Percentiles rank a stretch among this genome's conserved stretches.
Conservation (phyloP, 1,139 yeast species). For the Saccharomyces pastorianus region DNA sequence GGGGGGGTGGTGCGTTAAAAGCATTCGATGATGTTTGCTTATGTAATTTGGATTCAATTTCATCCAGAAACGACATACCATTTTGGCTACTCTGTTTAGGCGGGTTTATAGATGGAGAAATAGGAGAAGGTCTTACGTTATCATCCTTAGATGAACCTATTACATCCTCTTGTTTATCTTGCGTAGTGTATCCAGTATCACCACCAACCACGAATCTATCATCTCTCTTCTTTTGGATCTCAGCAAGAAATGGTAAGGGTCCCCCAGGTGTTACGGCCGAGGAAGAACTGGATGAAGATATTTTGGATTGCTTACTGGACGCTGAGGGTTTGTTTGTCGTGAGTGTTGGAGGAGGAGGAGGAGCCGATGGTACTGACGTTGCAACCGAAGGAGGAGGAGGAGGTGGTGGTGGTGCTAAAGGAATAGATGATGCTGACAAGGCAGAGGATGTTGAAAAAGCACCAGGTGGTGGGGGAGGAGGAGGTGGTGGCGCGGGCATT, state of each 20-base stretch:
- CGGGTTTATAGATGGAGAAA: slow-evolving; percentile 8
- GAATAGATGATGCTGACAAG: slow-evolving; percentile 25
- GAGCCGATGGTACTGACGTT: slow-evolving; percentile 15
- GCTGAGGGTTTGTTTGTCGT: slow-evolving; percentile 18
- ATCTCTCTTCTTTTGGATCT: slow-evolving; percentile 48
- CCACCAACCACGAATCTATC: slow-evolving; percentile 44
- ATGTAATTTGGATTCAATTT: slow-evolving; percentile 26
- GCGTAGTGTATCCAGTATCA: slow-evolving; percentile 25
- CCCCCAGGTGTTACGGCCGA: slow-evolving; percentile 24
- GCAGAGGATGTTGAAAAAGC: slow-evolving; percentile 12
- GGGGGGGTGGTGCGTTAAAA: slow-evolving; percentile 14
- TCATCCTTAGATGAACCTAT: slow-evolving; percentile 6
- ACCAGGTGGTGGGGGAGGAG: slow-evolving; percentile 4
- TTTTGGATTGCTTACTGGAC: slow-evolving; percentile 8
- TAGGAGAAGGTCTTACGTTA: slow-evolving; percentile 10
- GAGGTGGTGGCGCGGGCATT: slow-evolving; percentile 9
- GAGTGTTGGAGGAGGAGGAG: slow-evolving; percentile 14
- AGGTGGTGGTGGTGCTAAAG: slow-evolving; percentile 12
- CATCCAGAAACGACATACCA: slow-evolving; percentile 24
- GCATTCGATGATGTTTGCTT: slow-evolving; percentile 13
- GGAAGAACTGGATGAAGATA: slow-evolving; percentile 7
- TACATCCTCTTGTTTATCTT: slow-evolving; percentile 27
- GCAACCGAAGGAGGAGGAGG: slow-evolving; percentile 13
- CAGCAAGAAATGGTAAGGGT: slow-evolving; percentile 42
- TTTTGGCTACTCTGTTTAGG: neutral